Percentiles rank a stretch among this genome's conserved stretches.
Conservation (phyloP, 768 basidiomycete genomes). For the Ramaria sp. region DNA sequence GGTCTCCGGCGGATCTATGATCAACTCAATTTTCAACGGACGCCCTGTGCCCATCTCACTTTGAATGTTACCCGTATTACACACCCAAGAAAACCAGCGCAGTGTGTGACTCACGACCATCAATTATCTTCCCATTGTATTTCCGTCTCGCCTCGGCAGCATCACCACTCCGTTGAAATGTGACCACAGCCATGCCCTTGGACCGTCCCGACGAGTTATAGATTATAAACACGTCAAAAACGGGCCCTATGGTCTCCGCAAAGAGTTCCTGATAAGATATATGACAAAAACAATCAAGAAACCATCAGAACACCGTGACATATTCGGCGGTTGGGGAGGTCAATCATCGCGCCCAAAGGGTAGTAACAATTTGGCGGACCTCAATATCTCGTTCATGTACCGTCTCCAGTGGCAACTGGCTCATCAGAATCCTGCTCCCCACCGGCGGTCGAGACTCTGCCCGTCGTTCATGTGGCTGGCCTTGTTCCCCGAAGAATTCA, state of each 20-base stretch:
- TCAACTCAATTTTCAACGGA: constrained; percentile 11
- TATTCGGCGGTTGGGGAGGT: no score
- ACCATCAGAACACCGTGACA: no score
- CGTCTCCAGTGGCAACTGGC: constrained; percentile 47
- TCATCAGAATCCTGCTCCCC: constrained; percentile 61
- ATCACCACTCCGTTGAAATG: constrained; percentile 53
- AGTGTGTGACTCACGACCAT: constrained; percentile 32
- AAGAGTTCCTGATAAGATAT: constrained; percentile 50
- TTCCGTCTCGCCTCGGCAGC: constrained; percentile 52
- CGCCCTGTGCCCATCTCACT: constrained; percentile 5
- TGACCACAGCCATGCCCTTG: constrained; percentile 72
- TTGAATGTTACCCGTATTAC: neutral
- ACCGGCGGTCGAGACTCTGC: constrained; percentile 7
- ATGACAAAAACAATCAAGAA: no score
- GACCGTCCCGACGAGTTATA: constrained; percentile 68
- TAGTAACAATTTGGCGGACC: no score
- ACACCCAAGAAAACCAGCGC: neutral
- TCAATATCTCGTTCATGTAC: constrained; percentile 60
- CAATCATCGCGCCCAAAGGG: no score
- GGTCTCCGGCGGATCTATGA: constrained; percentile 6
- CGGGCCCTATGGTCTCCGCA: constrained; percentile 61
- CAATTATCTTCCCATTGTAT: constrained; percentile 70
- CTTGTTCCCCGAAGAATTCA: neutral
- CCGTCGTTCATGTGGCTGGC: neutral
- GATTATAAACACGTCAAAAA: constrained; percentile 56